Evolutionary conservation across 2,329 filamentous ascomycete species (phyloP), one percentile per base, ranked within the genome.

Genomic region (Colletotrichum salicis): DNA sequence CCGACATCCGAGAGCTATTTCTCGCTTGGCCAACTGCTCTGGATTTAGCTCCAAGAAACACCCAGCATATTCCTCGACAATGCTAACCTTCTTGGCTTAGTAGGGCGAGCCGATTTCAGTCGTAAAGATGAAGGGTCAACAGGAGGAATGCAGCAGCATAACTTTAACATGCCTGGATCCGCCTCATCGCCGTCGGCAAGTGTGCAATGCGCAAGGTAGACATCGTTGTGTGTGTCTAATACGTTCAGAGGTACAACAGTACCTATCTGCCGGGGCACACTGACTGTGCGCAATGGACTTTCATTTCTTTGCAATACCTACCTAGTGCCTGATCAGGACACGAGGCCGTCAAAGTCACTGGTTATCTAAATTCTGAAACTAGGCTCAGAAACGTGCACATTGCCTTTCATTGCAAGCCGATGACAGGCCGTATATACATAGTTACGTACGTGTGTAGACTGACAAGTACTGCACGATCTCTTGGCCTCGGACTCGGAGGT

Each of bases 1-100:
- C 24, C 19, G 24, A 15, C 24, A 33, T n/a, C 55, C 19, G 59
- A 15, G 45, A 31, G n/a, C 59, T 13, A 22, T 22, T 27, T 51
- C 61, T 70, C 67, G 61, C 68, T 67, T 71, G 37, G 37, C 64
- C 68, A 67, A 19, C 62, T 66, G 19, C 56, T 61, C 62, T 62
- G 13, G 22, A 55, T 62, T 60, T 63, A 69, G 58, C 65, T 67
- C 22, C 19, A 12, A 48, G 29, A 59, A 61, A 48, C 15, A 62
- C 37, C 51, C 51, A 56, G 68, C 64, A 67, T n/a, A 48, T 58
- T 51, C 51, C 19, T 22, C 51, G 48, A n/a, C 35, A 52, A 57
- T 58, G 65, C 37, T 31, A 71, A 71, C 58, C 58, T 71, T 68
- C 52, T 27, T 61, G 27, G 27, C 29, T 45, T 35, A 13, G 15